These are phyloP conservation scores for Apiospora phragmitis DNA, from an alignment of 2,329 filamentous ascomycete genomes.

Conservation along the genomic window DNA sequence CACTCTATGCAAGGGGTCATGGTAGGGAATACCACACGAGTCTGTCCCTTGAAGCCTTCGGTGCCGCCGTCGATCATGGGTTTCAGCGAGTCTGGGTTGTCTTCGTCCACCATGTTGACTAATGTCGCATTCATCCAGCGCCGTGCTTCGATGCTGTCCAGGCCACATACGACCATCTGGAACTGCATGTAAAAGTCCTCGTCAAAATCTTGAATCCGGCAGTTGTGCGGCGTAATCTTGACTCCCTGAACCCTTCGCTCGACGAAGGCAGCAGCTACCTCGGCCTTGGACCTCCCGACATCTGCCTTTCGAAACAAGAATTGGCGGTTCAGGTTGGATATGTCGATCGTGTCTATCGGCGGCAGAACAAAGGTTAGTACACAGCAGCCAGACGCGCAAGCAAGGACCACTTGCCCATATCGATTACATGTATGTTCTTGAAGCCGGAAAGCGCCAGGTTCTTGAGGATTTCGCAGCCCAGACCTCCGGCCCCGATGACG, in stretches of 20 bases:
- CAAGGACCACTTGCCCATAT: conserved; percentile 69
- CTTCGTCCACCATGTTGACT: conserved; percentile 83
- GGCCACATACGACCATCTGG: conserved; percentile 86
- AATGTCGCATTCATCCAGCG: conserved; percentile 97
- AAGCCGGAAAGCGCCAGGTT: conserved; percentile 94
- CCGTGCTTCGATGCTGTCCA: conserved; percentile 97
- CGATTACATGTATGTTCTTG: conserved; percentile 96
- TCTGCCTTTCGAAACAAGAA: conserved; percentile 92
- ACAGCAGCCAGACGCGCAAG: background rate
- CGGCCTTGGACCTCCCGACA: conserved; percentile 91
- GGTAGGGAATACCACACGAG: conserved; percentile 86
- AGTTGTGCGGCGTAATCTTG: conserved; percentile 90
- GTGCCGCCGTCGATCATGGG: conserved; percentile 96
- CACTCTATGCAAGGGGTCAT: conserved; percentile 97
- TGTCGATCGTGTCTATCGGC: conserved; percentile 85
- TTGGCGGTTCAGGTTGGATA: conserved; percentile 96
- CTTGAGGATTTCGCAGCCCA: conserved; percentile 96
- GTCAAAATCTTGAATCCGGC: conserved; percentile 95
- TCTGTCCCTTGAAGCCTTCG: conserved; percentile 97
- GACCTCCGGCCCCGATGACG: conserved; percentile 82
- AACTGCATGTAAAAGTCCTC: conserved; percentile 98
- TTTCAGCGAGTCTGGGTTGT: conserved; percentile 83
- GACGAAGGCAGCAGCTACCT: conserved; percentile 89
- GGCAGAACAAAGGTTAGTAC: conserved; percentile 17
- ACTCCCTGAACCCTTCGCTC: conserved; percentile 87